Conservation (phyloP, 31 red algal species). For the Odonthalia washingtoniensis region DNA sequence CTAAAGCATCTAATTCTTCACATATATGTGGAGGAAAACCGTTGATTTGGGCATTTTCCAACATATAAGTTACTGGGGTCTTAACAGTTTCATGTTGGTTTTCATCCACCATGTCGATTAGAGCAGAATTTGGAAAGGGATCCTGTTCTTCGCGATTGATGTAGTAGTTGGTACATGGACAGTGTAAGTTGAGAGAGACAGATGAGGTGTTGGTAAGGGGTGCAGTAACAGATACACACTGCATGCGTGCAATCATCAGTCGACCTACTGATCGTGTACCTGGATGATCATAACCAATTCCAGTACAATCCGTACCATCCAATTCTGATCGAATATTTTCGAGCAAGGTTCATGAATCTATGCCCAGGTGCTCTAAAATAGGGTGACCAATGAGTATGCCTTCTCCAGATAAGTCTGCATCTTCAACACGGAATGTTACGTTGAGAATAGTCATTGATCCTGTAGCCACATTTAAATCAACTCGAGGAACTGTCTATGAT, state of each 20-base stretch:
- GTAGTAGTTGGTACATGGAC: background rate
- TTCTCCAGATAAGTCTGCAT: background rate
- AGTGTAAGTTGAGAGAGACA: too few relatives aligned
- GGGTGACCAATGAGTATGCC: background rate
- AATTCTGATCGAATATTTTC: background rate
- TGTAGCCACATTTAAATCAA: background rate
- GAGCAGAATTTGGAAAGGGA: background rate
- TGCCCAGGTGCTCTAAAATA: background rate
- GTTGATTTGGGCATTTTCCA: background rate
- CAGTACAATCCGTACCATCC: background rate
- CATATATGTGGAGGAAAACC: background rate
- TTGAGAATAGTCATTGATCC: background rate
- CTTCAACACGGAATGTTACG: background rate
- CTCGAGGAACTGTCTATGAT: slow-evolving; percentile 5
- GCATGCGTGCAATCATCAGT: too few relatives aligned
- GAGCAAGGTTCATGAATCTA: background rate
- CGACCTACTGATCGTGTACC: background rate
- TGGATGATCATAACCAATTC: background rate
- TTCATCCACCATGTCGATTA: background rate
- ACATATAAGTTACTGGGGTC: background rate
- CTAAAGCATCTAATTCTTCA: background rate
- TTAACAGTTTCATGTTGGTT: too few relatives aligned
- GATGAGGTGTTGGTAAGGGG: background rate
- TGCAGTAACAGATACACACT: too few relatives aligned
- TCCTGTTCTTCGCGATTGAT: background rate